Base-by-base conservation (phyloP, 257 asterid species). In the Phtheirospermum japonicum region DNA sequence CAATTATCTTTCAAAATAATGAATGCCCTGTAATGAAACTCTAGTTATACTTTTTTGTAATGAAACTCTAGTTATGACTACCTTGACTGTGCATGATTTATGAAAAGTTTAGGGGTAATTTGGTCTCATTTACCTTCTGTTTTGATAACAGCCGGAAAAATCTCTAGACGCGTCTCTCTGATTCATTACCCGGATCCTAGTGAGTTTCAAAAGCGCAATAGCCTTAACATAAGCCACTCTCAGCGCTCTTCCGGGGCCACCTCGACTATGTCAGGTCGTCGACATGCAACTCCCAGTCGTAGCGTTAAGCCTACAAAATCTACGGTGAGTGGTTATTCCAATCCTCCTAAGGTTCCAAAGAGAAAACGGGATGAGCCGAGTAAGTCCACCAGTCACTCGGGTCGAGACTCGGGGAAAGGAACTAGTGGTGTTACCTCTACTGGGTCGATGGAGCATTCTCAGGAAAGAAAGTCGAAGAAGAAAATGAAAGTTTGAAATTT, bases 131-230 rank as follows among this genome's bases (percentile, higher is more conserved):
- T 23, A 23, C n/a, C 5, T 0, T 52, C 1, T 5, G 8, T 52
- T 2, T 12, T 9, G 58, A 52, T 30, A 4, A 28, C 37, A 52
- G 90, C 69, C 75, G 90, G 90, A 49, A 81, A 76, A 79, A 76
- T 83, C 31, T 70, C 85, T 0, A 71, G 77, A 11, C 80, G 65
- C 16, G 80, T 78, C 39, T 78, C 85, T 48, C 61, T 83, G 32
- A 34, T 78, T 65, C 78, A 63, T 69, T 81, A 76, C 71, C 83
- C 86, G 1, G 89, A 80, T 33, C 78, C 83, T 23, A 61, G 71
- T 48, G 84, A 78, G 64, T 62, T 78, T 34, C 64, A 50, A 33
- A 55, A 39, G 57, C 58, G 75, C 17, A 62, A 65, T 54, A 69
- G 12, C 52, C 32, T 12, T 14, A 49, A 28, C 52, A 23, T 32